phyloP scores from a whole-genome alignment of 352 stramenopile species.

The Phytophthora uliginosa region DNA sequence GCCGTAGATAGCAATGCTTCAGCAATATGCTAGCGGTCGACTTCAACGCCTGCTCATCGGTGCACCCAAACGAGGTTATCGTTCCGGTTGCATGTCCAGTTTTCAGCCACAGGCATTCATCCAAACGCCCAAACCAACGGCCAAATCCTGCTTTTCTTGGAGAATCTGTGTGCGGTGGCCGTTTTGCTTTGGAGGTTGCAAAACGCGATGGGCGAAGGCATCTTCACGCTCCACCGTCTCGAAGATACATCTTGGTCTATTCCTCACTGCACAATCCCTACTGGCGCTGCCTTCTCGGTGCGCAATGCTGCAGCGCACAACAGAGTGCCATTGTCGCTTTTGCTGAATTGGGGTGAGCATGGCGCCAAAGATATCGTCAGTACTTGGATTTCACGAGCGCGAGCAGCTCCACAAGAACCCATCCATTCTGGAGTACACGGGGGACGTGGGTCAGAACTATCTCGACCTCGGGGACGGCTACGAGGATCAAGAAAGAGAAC shows the following conservation, averaged over 20 bases:
- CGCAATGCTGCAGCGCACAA: not conserved
- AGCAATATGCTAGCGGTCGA: not conserved
- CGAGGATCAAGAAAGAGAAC: constrained; percentile 12
- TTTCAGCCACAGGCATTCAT: not conserved
- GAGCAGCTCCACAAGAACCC: constrained; percentile 36
- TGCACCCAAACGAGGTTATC: not conserved
- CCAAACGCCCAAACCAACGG: not conserved
- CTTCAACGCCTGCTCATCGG: no score
- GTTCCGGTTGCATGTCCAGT: not conserved
- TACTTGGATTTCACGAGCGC: constrained; percentile 31
- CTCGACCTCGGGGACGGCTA: constrained; percentile 30
- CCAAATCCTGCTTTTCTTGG: not conserved
- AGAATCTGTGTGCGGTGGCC: not conserved
- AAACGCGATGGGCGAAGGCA: constrained; percentile 12
- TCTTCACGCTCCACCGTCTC: constrained; percentile 11
- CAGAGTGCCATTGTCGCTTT: constrained; percentile 24
- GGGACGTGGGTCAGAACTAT: constrained; percentile 39
- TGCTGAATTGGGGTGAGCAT: constrained; percentile 22
- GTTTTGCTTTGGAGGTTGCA: constrained; percentile 19
- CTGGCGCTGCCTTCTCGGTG: constrained; percentile 1
- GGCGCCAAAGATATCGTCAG: constrained; percentile 33
- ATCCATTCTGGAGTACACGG: constrained; percentile 37
- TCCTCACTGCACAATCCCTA: constrained; percentile 12
- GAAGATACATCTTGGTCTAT: constrained; percentile 13
- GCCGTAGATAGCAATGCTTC: not conserved